Base-by-base conservation (phyloP, 805 yeast species). In the Sugiyamaella chiloensis region DNA sequence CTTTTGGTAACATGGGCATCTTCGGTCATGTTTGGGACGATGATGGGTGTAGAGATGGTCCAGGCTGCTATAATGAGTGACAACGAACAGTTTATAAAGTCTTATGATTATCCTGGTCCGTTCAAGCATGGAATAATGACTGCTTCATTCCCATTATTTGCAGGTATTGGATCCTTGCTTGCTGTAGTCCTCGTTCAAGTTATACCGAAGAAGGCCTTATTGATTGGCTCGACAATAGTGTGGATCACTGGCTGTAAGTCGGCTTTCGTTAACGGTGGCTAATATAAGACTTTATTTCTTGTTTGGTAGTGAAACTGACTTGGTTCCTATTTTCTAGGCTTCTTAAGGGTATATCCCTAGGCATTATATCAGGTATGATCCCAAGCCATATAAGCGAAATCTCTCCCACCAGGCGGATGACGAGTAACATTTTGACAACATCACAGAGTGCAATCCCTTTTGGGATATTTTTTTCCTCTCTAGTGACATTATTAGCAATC, bases 401-500 rank as follows among this genome's bases (percentile, higher is more conserved):
- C 11, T 8, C 11, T 26, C 29, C 29, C 7, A 11, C 29, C 7
- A 11, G 11, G 9, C 11, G 11, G 7, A 26, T 26, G 7, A 11
- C 9, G 29, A 8, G 7, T 26, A n/a, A n/a, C n/a, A 16, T 36
- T 5, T 21, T 35, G 5, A 44, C 35, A n/a, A 12, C 34, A 5
- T 20, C 37, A 20, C 48, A 44, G 27, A 21, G 44, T 17, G 16
- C 27, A 12, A 27, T 44, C 5, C 48, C 48, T 12, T n/a, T 37
- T 6, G 48, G 48, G 14, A 44, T 44, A 19, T 20, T 44, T 7
- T 5, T 44, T 16, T 16, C 36, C 11, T 37, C 44, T 7, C 17
- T 37, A 17, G 21, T 23, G 6, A 8, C 17, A 5, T 12, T 21
- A 5, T 20, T 44, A 8, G 8, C 26, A 36, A 24, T 44, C 32